These are phyloP conservation scores for Dothistroma pini DNA, from an alignment of 2,329 filamentous ascomycete genomes.

Conservation along the genomic window DNA sequence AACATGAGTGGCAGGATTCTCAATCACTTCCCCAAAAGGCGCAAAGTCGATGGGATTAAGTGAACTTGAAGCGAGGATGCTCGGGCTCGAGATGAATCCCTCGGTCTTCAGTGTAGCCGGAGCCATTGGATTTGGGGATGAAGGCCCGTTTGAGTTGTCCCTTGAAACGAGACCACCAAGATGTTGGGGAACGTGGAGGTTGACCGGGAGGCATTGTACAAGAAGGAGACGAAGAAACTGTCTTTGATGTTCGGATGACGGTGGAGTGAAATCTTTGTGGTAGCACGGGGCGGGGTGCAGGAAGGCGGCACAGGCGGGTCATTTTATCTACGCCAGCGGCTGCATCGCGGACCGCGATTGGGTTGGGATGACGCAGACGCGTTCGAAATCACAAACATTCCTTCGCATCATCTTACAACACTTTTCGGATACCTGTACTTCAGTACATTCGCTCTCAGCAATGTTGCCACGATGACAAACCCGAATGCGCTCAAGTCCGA, in stretches of 20 bases:
- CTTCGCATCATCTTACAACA: not conserved
- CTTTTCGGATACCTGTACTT: not conserved
- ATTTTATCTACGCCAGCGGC: not conserved
- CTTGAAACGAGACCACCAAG: conserved; percentile 10
- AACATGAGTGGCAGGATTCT: conserved; percentile 58
- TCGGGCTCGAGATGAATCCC: conserved; percentile 38
- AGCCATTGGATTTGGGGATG: conserved; percentile 13
- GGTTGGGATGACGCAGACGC: conserved; percentile 1
- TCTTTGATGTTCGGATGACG: not conserved
- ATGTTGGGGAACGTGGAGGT: conserved; percentile 6
- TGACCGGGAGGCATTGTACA: conserved; percentile 10
- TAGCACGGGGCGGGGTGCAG: conserved; percentile 2
- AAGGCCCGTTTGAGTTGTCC: conserved; percentile 16
- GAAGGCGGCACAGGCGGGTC: not conserved
- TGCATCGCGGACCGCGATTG: not conserved
- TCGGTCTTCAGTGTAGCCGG: conserved; percentile 14
- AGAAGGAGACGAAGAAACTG: not conserved
- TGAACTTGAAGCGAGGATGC: conserved; percentile 56
- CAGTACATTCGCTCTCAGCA: not conserved
- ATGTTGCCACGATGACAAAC: conserved; percentile 8
- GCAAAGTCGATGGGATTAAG: conserved; percentile 68
- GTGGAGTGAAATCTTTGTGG: conserved; percentile 1
- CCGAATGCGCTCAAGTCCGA: conserved; percentile 7
- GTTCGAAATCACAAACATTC: conserved; percentile 2
- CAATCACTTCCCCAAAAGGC: conserved; percentile 77